phyloP scores from a whole-genome alignment of 2,329 filamentous ascomycete species.

The Calcarisporium arbuscula region DNA sequence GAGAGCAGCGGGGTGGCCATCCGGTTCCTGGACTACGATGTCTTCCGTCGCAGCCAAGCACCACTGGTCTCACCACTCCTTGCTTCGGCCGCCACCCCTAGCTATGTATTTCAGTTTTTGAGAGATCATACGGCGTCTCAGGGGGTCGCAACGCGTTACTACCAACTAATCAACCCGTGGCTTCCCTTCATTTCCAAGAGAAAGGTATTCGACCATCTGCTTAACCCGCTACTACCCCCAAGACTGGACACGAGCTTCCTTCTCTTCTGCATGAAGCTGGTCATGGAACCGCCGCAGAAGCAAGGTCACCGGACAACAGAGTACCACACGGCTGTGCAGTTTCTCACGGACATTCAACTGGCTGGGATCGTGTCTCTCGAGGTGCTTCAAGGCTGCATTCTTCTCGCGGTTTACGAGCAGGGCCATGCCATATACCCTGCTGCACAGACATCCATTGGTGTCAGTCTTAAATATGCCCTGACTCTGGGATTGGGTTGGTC shows the following conservation, averaged over 20 bases:
- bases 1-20: neutral
- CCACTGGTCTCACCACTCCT: neutral
- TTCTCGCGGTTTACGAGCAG: slow-evolving; percentile 3
- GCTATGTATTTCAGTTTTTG: neutral
- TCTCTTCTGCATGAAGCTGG: slow-evolving; percentile 4
- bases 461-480: slow-evolving; percentile 1
- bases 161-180: slow-evolving; percentile 2
- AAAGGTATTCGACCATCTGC: slow-evolving; percentile 3
- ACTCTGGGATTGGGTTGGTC: slow-evolving; percentile 4
- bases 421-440: slow-evolving; percentile 5
- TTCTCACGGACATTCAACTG: slow-evolving; percentile 1
- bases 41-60: slow-evolving; percentile 2
- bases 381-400: slow-evolving; percentile 5
- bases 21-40: slow-evolving; percentile 3
- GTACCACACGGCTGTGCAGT: slow-evolving; percentile 3
- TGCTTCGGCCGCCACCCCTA: neutral
- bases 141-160: slow-evolving; percentile 1
- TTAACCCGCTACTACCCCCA: slow-evolving; percentile 3
- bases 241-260: slow-evolving; percentile 2
- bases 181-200: slow-evolving; percentile 5
- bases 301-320: neutral
- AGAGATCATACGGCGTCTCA: neutral
- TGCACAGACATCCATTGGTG: slow-evolving; percentile 3
- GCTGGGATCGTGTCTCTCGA: slow-evolving; percentile 2
- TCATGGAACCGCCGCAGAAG: slow-evolving; percentile 1